phyloP scores from a whole-genome alignment of 2,329 filamentous ascomycete genomes.

The Ophiosphaerella narmari region DNA sequence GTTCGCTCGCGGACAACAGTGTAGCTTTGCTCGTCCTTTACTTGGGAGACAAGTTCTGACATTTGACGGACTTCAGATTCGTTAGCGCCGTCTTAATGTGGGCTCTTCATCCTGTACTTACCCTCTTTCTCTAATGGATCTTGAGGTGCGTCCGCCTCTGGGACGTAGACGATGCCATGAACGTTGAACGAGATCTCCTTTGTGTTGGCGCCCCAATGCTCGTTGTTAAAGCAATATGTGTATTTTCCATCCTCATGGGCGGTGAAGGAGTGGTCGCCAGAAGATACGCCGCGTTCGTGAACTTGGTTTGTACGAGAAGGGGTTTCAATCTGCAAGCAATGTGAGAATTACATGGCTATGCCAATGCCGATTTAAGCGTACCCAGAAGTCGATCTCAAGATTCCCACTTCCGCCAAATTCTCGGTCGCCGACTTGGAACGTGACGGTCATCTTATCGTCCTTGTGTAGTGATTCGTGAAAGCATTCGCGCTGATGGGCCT shows the following conservation, averaged over 20 bases:
- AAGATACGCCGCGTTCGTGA: slow-evolving; percentile 79
- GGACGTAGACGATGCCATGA: slow-evolving; percentile 96
- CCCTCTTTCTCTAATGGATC: slow-evolving; percentile 92
- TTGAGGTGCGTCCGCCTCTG: slow-evolving; percentile 78
- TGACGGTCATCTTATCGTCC: slow-evolving; percentile 98
- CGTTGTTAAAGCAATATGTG: slow-evolving; percentile 98
- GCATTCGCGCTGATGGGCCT: slow-evolving; percentile 92
- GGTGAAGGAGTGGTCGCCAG: slow-evolving; percentile 91
- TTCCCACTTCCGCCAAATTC: slow-evolving; percentile 96
- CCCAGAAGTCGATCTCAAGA: slow-evolving; percentile 97
- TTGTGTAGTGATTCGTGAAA: slow-evolving; percentile 92
- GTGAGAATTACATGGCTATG: slow-evolving; percentile 8
- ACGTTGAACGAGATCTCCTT: slow-evolving; percentile 99
- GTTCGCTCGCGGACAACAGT: slow-evolving; percentile 94
- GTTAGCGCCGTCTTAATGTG: slow-evolving; percentile 14
- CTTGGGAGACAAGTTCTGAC: slow-evolving; percentile 82
- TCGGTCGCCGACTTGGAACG: slow-evolving; percentile 95
- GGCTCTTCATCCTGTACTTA: slow-evolving; percentile 48
- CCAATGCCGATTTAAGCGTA: slow-evolving; percentile 49
- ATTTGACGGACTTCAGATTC: slow-evolving; percentile 71
- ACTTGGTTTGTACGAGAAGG: slow-evolving; percentile 76
- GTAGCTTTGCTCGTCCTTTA: slow-evolving; percentile 98
- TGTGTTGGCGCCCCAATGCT: slow-evolving; percentile 92
- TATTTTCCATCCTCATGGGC: slow-evolving; percentile 86
- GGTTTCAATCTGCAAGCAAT: slow-evolving; percentile 68